A percentile compares a stretch with the other conserved stretches of the same genome.
These are phyloP conservation scores for Phyllosticta citribraziliensis DNA, from an alignment of 2,329 filamentous ascomycete genomes.

Conservation along the genomic window DNA sequence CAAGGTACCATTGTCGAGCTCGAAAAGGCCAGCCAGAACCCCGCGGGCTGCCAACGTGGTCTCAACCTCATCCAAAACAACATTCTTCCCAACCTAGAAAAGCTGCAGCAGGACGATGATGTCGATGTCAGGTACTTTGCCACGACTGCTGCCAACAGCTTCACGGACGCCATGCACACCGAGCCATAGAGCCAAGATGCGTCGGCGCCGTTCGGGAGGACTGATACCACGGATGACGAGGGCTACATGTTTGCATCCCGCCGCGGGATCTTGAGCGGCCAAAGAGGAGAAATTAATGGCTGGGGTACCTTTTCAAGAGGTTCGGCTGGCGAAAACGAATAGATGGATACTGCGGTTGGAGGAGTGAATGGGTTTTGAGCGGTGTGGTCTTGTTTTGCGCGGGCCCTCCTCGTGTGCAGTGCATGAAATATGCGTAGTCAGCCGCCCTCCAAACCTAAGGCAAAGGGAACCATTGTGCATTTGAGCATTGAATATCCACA, in stretches of 20 bases:
- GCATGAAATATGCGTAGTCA: background rate
- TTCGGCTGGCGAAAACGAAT: background rate
- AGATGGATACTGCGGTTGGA: background rate
- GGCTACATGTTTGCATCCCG: background rate
- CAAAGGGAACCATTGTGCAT: background rate
- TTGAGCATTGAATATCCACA: background rate
- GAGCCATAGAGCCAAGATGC: constrained; percentile 15
- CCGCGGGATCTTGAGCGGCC: background rate
- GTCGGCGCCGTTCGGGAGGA: background rate
- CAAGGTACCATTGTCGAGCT: constrained; percentile 76
- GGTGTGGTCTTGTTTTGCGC: background rate
- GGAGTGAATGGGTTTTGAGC: background rate
- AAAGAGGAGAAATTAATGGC: background rate
- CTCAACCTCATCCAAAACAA: constrained; percentile 75
- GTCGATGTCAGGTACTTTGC: constrained; percentile 98
- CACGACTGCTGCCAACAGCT: constrained; percentile 65
- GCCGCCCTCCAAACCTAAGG: background rate
- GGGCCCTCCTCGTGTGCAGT: background rate
- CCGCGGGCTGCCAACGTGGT: constrained; percentile 57
- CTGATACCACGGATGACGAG: background rate
- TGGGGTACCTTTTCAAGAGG: background rate
- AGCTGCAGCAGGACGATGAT: constrained; percentile 93
- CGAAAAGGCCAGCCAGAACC: constrained; percentile 62
- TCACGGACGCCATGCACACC: constrained; percentile 29
- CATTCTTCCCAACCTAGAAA: constrained; percentile 82